Conservation (phyloP, 176 grass and related monocot species). For the Pontederia crassipes region DNA sequence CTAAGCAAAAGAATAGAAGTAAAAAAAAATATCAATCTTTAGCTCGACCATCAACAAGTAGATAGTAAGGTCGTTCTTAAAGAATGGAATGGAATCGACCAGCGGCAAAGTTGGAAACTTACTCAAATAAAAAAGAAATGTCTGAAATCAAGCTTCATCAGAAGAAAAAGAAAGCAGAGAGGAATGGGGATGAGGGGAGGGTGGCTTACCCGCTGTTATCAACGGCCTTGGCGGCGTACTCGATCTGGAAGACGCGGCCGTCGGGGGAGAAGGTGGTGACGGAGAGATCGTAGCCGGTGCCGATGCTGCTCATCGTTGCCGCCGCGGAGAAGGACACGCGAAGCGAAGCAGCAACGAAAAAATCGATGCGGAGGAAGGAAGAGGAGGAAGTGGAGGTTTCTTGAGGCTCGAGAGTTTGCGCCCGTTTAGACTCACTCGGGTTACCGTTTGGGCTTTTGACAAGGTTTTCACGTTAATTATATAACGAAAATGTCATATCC, state of each 20-base stretch:
- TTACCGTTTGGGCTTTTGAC: too few species aligned
- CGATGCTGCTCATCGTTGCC: constrained; percentile 73
- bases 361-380: too few species aligned
- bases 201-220: constrained; percentile 58
- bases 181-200: constrained; percentile 1
- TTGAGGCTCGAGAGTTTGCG: too few species aligned
- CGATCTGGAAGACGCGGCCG: constrained; percentile 81
- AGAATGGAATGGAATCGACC: too few species aligned
- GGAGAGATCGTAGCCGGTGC: constrained; percentile 82
- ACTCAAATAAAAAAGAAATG: background rate
- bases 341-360: too few species aligned
- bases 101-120: too few species aligned
- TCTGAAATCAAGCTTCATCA: background rate
- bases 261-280: constrained; percentile 88
- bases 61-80: too few species aligned
- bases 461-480: too few species aligned
- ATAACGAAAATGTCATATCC: too few species aligned
- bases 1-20: constrained; percentile 21
- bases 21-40: constrained; percentile 11
- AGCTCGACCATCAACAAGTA: constrained; percentile 11
- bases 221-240: constrained; percentile 81
- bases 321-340: too few species aligned
- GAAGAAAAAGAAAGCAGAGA: background rate
- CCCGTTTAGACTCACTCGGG: too few species aligned
- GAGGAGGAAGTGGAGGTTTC: too few species aligned